A percentile compares a stretch with the other conserved stretches of the same genome.
Evolutionary conservation across 2,329 filamentous ascomycete genomes (phyloP).

Genomic region (Neonectria neomacrospora): DNA sequence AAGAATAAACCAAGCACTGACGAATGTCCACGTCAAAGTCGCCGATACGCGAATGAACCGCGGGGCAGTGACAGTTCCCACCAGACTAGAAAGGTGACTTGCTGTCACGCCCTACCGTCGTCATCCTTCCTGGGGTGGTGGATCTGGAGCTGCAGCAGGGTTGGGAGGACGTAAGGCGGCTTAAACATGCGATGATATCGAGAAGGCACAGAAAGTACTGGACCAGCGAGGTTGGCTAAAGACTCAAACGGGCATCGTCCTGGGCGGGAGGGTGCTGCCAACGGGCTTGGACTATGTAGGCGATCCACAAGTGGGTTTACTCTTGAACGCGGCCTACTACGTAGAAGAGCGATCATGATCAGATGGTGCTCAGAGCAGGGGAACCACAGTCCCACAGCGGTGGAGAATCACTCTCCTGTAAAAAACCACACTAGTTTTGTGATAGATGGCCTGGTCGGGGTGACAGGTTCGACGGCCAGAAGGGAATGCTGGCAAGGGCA

Average conservation of each 20-base stretch:
- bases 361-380: neutral
- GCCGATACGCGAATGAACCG: neutral
- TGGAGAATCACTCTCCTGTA: conserved; percentile 9
- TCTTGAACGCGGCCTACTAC: neutral
- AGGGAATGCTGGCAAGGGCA: neutral
- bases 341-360: conserved; percentile 6
- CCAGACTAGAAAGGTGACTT: neutral
- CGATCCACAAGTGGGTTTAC: conserved; percentile 18
- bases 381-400: neutral
- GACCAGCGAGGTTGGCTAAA: neutral
- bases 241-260: conserved; percentile 7
- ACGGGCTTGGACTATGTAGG: neutral
- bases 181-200: conserved; percentile 1
- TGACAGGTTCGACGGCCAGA: neutral
- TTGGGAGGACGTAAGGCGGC: neutral
- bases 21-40: conserved; percentile 19
- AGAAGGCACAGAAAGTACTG: neutral
- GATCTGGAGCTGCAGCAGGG: conserved; percentile 7
- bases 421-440: neutral
- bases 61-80: neutral
- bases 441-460: neutral
- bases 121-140: conserved; percentile 14
- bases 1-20: conserved; percentile 1
- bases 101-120: conserved; percentile 18
- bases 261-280: conserved; percentile 1